Base-by-base conservation (phyloP, 257 asterid genomes). In the Orobanche coerulescens region DNA sequence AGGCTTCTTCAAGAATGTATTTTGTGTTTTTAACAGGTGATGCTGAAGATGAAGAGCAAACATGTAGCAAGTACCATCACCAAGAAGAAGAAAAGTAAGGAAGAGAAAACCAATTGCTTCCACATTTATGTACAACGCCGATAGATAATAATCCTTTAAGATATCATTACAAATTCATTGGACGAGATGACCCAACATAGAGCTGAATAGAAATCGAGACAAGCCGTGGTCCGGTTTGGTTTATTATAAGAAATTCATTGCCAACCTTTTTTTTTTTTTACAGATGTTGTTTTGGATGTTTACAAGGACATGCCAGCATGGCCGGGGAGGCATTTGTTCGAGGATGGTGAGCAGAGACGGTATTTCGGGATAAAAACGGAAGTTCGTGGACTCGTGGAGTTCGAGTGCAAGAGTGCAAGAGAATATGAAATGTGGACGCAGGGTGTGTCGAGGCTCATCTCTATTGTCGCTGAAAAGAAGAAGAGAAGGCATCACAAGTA, bases 31-130 rank as follows among this genome's bases (percentile, higher is more conserved):
- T 68, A n/a, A n/a, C 86, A 89, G 95, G 98, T 84, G 68, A 89
- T 93, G 94, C 72, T 93, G 82, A 93, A 89, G 81, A 93, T 93
- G 99, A 93, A 93, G 79, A 93, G 99, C 83, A 93, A 82, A 65
- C 89, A 93, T 53, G 93, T 82, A 0, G 94, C 77, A 11, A 87
- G 78, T 15, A 89, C 99, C 53, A 84, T 93, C 62, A 93, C 99
- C 61, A 89, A 89, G 78, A 93, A 89, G 73, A 93, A 93, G 75
- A 90, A 93, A 72, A 89, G 97, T 93, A 86, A 51, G 3, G 36
- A 30, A 30, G 5, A 3, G 5, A 20, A 8, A 5, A 57, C 30
- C 36, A 18, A 1, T 20, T 14, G 20, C 11, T 50, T 7, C 46
- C 15, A 5, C 47, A 5, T 61, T 18, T 25, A 39, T 11, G 15